Base-by-base conservation (phyloP, 805 yeast genomes). In the Cyberlindnera mycetangii region DNA sequence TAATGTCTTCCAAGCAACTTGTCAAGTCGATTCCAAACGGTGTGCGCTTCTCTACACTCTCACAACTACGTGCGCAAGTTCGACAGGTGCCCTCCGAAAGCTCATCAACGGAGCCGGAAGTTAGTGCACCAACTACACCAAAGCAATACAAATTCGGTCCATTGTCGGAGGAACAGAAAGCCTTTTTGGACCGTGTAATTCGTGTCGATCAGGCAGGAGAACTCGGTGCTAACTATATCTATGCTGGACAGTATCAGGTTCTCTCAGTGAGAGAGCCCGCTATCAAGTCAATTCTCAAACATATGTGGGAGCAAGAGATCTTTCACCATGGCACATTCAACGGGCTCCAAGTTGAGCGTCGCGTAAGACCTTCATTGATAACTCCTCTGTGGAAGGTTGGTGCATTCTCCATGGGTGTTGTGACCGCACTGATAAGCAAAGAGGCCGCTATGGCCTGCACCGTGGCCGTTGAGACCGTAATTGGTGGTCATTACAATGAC, bases 381-480 rank as follows among this genome's bases (percentile, higher is more conserved):
- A 90, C 98, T 0, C 99, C 99, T 1, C 57, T 88, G 1, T 93
- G 99, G 99, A 89, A 86, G 61, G 65, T 78, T 0, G 98, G 97
- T 4, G 98, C 99, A 0, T 72, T 85, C 39, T 81, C 82, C 0
- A 72, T 93, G 70, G 99, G 99, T 4, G 79, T 80, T 1, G 85
- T 83, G 1, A 93, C 98, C 0, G 97, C 96, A 0, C 55, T 85
- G 42, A 66, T 89, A 50, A 84, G 97, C 15, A 88, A 89, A 59
- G 97, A 92, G 61, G 97, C 96, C 2, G 98, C 99, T 2, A 93
- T 93, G 99, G 98, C 99, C 1, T 93, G 99, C 63, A 93, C 99
- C 0, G 98, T 90, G 48, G 98, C 98, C 0, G 98, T 93, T 2
- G 99, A 93, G 65, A 93, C 99, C 0, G 98, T 93, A 6, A 93